A percentile compares a stretch with the other conserved stretches of the same genome.
These are phyloP conservation scores for Rutidosis leptorrhynchoides DNA, from an alignment of 129 eudicot genomes.

Conservation along the genomic window DNA sequence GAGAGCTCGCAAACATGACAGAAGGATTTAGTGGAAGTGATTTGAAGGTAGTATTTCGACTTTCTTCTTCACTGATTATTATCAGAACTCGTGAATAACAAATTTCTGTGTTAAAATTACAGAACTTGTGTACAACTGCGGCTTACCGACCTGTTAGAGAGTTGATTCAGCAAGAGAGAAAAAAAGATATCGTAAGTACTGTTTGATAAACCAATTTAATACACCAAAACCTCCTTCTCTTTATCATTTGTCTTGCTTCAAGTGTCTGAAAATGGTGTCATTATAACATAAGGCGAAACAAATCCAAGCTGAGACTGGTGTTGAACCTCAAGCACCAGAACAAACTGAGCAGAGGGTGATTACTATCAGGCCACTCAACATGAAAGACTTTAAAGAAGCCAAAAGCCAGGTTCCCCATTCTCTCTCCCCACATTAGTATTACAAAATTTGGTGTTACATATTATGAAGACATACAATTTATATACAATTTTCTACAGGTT, in stretches of 20 bases:
- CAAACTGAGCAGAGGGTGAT: constrained; percentile 54
- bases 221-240: not conserved
- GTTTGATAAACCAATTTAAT: not conserved
- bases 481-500: constrained; percentile 59
- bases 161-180: constrained; percentile 81
- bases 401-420: constrained; percentile 58
- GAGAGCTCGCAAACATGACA: constrained; percentile 82
- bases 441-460: not conserved
- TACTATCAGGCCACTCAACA: constrained; percentile 76
- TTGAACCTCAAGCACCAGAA: constrained; percentile 17
- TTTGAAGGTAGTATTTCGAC: constrained; percentile 52
- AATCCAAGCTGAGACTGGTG: constrained; percentile 42
- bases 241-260: not conserved
- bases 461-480: too few relatives aligned
- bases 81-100: not conserved
- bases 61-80: not conserved
- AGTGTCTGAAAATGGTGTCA: constrained; percentile 2
- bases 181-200: constrained; percentile 61
- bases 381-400: constrained; percentile 78
- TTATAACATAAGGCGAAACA: constrained; percentile 50
- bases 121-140: constrained; percentile 95
- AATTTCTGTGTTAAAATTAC: constrained; percentile 18
- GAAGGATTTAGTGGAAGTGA: constrained; percentile 96
- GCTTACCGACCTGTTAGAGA: constrained; percentile 97
- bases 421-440: too few relatives aligned